Evolutionary conservation across 768 basidiomycete species (phyloP).

Genomic region (Boletus coccyginus): DNA sequence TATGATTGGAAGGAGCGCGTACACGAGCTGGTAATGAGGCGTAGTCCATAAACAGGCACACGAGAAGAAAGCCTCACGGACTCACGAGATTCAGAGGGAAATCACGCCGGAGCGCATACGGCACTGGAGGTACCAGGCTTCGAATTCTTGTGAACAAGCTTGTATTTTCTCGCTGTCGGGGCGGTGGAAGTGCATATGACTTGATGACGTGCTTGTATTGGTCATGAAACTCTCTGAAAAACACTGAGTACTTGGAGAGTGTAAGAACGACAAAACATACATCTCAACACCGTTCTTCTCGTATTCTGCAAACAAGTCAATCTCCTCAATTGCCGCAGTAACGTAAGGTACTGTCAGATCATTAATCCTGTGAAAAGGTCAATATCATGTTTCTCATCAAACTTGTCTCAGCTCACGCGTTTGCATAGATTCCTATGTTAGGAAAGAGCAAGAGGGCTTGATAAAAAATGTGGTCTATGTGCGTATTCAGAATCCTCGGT

Average conservation of each 20-base stretch:
- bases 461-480: slow-evolving; percentile 69
- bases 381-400: background rate
- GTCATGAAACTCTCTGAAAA: slow-evolving; percentile 50
- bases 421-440: slow-evolving; percentile 76
- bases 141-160: slow-evolving; percentile 46
- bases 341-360: slow-evolving; percentile 83
- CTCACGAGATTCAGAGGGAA: slow-evolving; percentile 76
- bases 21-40: slow-evolving; percentile 43
- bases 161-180: slow-evolving; percentile 37
- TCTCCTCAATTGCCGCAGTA: slow-evolving; percentile 67
- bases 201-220: slow-evolving; percentile 57
- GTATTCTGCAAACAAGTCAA: slow-evolving; percentile 63
- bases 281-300: slow-evolving; percentile 58
- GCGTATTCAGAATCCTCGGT: background rate
- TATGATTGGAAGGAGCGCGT: slow-evolving; percentile 59
- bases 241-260: slow-evolving; percentile 4
- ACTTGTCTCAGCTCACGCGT: slow-evolving; percentile 49
- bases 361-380: slow-evolving; percentile 45
- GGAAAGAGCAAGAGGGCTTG: slow-evolving; percentile 66
- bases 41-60: background rate
- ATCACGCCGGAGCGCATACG: slow-evolving; percentile 53
- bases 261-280: slow-evolving; percentile 36
- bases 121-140: slow-evolving; percentile 45
- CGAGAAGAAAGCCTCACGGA: background rate
- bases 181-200: slow-evolving; percentile 46